These are phyloP conservation scores for Seiridium cupressi DNA, from an alignment of 2,329 filamentous ascomycete species.

Conservation along the genomic window DNA sequence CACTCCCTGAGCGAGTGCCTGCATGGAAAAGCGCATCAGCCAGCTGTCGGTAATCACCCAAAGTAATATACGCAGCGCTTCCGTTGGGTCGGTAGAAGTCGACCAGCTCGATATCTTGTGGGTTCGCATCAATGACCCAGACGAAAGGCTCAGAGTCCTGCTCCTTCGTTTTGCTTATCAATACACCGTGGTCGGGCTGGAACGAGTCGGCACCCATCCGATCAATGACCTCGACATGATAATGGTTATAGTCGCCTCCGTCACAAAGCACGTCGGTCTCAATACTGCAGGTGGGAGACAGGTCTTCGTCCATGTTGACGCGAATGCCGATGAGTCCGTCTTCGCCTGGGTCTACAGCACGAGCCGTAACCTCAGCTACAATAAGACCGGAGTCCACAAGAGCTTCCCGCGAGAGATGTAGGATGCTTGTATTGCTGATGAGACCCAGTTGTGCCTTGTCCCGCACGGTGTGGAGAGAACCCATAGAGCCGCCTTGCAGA, in stretches of 20 bases:
- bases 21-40: conserved; percentile 54
- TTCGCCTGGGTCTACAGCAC: conserved; percentile 38
- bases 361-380: conserved; percentile 44
- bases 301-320: conserved; percentile 42
- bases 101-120: conserved; percentile 47
- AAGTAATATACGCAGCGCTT: conserved; percentile 41
- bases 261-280: conserved; percentile 45
- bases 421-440: conserved; percentile 38
- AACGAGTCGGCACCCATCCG: conserved; percentile 54
- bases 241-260: conserved; percentile 47
- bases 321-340: conserved; percentile 44
- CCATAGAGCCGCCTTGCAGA: conserved; percentile 44
- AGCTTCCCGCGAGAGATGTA: conserved; percentile 41
- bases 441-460: conserved; percentile 53
- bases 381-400: conserved; percentile 42
- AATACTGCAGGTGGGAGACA: conserved; percentile 41
- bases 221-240: conserved; percentile 52
- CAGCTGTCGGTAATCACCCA: conserved; percentile 53
- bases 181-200: conserved; percentile 48
- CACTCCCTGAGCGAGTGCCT: conserved; percentile 47
- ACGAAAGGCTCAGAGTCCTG: conserved; percentile 45
- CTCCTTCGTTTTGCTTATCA: conserved; percentile 53
- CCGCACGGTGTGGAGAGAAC: conserved; percentile 50
- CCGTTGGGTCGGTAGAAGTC: conserved; percentile 51
- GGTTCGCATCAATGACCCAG: conserved; percentile 54